Percentiles rank a stretch among this genome's conserved stretches.
These are phyloP conservation scores for Penicillium occitanis DNA, from an alignment of 2,329 filamentous ascomycete genomes.

Conservation along the genomic window DNA sequence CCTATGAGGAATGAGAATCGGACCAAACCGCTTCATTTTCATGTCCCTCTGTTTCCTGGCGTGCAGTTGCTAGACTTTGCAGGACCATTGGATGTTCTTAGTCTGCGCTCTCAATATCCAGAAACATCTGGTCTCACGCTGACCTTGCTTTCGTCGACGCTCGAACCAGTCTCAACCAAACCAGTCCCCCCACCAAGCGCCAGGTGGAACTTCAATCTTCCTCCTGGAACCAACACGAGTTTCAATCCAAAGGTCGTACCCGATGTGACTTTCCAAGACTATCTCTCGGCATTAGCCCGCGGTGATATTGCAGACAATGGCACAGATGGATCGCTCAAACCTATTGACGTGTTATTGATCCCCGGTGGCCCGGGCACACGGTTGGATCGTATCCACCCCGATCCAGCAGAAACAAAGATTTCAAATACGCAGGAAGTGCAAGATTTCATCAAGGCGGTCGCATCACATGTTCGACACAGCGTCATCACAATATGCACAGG, in stretches of 20 bases:
- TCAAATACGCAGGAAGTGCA: conserved; percentile 13
- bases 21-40: conserved; percentile 14
- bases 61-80: conserved; percentile 14
- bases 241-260: conserved; percentile 12
- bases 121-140: conserved; percentile 11
- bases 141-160: conserved; percentile 14
- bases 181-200: conserved; percentile 12
- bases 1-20: neutral
- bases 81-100: conserved; percentile 13
- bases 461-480: conserved; percentile 15
- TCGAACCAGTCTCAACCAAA: conserved; percentile 14
- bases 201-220: conserved; percentile 13
- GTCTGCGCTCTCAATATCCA: conserved; percentile 10
- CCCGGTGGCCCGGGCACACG: conserved; percentile 14
- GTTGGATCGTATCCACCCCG: conserved; percentile 8
- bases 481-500: conserved; percentile 18
- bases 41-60: conserved; percentile 16
- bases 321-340: conserved; percentile 1
- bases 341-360: conserved; percentile 16
- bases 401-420: conserved; percentile 3
- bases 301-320: conserved; percentile 8
- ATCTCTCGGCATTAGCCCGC: conserved; percentile 2
- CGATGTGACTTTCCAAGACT: conserved; percentile 17
- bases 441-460: conserved; percentile 14
- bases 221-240: conserved; percentile 5